Percentiles rank a stretch among this genome's conserved stretches.
Evolutionary conservation across 2,329 filamentous ascomycete genomes (phyloP).

Genomic region (Moelleriella libera): DNA sequence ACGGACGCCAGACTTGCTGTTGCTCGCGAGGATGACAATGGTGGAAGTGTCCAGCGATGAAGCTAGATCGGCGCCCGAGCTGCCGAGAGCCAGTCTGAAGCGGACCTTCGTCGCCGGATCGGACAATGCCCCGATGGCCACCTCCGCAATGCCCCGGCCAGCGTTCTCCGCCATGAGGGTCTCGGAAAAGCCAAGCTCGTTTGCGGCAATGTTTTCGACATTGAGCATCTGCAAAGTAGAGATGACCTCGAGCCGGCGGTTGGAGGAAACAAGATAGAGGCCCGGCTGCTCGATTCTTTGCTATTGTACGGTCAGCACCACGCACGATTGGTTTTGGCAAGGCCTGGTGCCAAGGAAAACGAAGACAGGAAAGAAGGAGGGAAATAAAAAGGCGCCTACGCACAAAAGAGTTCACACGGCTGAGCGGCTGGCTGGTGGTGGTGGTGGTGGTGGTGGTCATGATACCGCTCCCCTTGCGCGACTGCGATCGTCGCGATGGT

Average conservation of each 20-base stretch:
- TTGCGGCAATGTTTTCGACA: constrained; percentile 79
- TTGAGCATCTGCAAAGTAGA: constrained; percentile 78
- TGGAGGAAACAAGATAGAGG: constrained; percentile 39
- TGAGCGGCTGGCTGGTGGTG: constrained; percentile 25
- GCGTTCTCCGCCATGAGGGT: constrained; percentile 89
- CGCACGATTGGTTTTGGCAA: too few relatives aligned
- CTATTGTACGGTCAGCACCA: constrained; percentile 13
- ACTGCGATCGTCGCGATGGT: constrained; percentile 35
- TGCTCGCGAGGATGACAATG: constrained; percentile 77
- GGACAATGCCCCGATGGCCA: constrained; percentile 55
- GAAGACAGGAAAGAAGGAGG: neutral
- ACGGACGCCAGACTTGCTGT: constrained; percentile 76
- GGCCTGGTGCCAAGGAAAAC: neutral
- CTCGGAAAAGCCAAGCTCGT: constrained; percentile 74
- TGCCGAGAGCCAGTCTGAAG: constrained; percentile 26
- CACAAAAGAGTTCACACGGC: constrained; percentile 33
- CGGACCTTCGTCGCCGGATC: constrained; percentile 46
- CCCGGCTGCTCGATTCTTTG: constrained; percentile 25
- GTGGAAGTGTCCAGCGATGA: constrained; percentile 18
- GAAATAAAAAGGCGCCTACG: constrained; percentile 9
- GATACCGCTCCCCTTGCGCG: constrained; percentile 38
- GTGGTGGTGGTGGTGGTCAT: constrained; percentile 13
- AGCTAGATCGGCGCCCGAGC: constrained; percentile 14
- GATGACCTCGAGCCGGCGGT: constrained; percentile 45
- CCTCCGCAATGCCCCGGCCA: constrained; percentile 75